A percentile compares a stretch with the other conserved stretches of the same genome.
phyloP scores from a whole-genome alignment of 768 basidiomycete genomes.

The Tylopilus sp. region DNA sequence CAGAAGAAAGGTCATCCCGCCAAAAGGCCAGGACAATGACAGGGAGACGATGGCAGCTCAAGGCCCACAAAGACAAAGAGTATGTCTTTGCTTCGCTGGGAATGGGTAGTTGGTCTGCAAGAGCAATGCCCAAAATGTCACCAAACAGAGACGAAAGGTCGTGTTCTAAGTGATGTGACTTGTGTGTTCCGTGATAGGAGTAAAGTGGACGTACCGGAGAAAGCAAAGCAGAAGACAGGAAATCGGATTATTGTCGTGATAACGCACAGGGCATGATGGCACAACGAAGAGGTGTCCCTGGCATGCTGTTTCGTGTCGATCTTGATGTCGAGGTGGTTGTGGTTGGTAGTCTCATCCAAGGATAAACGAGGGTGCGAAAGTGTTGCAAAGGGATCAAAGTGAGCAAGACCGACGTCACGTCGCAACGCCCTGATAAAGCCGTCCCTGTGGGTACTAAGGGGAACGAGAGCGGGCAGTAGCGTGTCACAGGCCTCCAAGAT shows the following conservation, averaged over 20 bases:
- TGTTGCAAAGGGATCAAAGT: constrained; percentile 33
- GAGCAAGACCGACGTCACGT: constrained; percentile 49
- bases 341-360: constrained; percentile 1
- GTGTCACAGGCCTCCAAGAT: constrained; percentile 1
- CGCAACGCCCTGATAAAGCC: constrained; percentile 41
- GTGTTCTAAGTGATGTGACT: constrained; percentile 31
- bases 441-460: constrained; percentile 33
- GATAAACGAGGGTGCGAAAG: constrained; percentile 1
- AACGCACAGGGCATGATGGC: constrained; percentile 50
- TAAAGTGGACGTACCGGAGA: constrained; percentile 43
- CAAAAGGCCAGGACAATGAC: constrained; percentile 33
- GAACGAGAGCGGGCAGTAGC: constrained; percentile 20
- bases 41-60: constrained; percentile 50
- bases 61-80: constrained; percentile 46
- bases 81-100: constrained; percentile 43
- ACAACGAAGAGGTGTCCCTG: constrained; percentile 43
- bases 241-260: constrained; percentile 51
- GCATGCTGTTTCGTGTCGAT: constrained; percentile 40
- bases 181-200: background rate
- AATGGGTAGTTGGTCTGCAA: constrained; percentile 32
- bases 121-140: constrained; percentile 43
- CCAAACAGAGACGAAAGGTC: constrained; percentile 44
- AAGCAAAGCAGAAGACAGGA: constrained; percentile 40
- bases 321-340: constrained; percentile 10
- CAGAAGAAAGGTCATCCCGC: constrained; percentile 31